phyloP scores from a whole-genome alignment of 306 rosid genomes.

The Rosa chinensis region DNA sequence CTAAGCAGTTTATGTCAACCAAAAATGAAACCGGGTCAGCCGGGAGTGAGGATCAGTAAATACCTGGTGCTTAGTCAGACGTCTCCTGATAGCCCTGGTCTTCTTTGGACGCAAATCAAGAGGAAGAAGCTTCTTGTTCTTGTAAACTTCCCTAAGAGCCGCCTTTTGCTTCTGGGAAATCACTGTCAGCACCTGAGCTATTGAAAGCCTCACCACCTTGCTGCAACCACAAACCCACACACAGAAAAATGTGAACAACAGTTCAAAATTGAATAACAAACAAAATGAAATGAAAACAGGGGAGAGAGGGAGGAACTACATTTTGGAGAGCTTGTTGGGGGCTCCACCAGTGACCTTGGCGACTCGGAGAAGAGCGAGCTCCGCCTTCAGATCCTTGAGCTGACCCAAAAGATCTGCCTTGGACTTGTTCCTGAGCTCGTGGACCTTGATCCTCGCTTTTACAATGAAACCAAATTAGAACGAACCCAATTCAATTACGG shows the following conservation, averaged over 20 bases:
- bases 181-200: slow-evolving; percentile 64
- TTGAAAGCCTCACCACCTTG: slow-evolving; percentile 58
- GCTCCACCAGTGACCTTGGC: slow-evolving; percentile 62
- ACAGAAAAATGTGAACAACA: not conserved
- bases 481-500: not conserved
- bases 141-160: slow-evolving; percentile 63
- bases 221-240: slow-evolving; percentile 35
- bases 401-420: slow-evolving; percentile 42
- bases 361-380: slow-evolving; percentile 56
- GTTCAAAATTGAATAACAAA: not conserved
- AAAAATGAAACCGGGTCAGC: not conserved
- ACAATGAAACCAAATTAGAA: not conserved
- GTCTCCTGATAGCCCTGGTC: slow-evolving; percentile 64
- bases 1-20: not conserved
- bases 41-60: not conserved
- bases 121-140: slow-evolving; percentile 57
- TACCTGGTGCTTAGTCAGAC: slow-evolving; percentile 76
- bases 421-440: slow-evolving; percentile 43
- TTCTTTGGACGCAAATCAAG: slow-evolving; percentile 71
- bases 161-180: slow-evolving; percentile 66
- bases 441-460: slow-evolving; percentile 53
- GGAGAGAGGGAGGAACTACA: slow-evolving; percentile 14
- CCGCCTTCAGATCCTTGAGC: slow-evolving; percentile 55
- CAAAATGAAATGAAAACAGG: not conserved
- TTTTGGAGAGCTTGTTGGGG: slow-evolving; percentile 55